Evolutionary conservation across 2,329 filamentous ascomycete species (phyloP).

Genomic region (Epichloe glyceriae): DNA sequence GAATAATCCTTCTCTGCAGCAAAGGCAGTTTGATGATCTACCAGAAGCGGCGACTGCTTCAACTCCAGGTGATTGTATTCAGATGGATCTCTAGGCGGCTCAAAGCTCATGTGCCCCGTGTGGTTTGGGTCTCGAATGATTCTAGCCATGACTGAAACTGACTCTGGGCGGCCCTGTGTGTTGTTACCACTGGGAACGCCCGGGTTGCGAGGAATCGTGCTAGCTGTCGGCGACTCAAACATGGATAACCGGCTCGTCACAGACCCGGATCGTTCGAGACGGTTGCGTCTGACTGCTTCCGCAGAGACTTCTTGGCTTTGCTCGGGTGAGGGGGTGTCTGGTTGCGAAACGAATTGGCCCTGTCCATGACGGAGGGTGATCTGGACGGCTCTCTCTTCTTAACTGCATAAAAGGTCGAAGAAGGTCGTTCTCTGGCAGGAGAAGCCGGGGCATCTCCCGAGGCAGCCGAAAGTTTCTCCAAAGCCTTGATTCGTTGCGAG

Average conservation of each 20-base stretch:
- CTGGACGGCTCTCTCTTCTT: slow-evolving; percentile 35
- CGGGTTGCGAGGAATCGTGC: slow-evolving; percentile 11
- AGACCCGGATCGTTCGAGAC: slow-evolving; percentile 37
- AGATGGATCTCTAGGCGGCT: slow-evolving; percentile 26
- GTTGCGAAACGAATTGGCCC: slow-evolving; percentile 26
- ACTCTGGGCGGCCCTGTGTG: slow-evolving; percentile 48
- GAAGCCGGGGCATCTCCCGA: slow-evolving; percentile 13
- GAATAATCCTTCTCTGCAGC: slow-evolving; percentile 12
- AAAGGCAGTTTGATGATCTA: slow-evolving; percentile 37
- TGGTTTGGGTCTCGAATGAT: slow-evolving; percentile 57
- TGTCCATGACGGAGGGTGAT: slow-evolving; percentile 33
- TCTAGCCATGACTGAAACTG: slow-evolving; percentile 76
- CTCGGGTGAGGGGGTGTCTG: slow-evolving; percentile 19
- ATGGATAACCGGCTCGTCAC: slow-evolving; percentile 42
- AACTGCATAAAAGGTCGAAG: slow-evolving; percentile 47
- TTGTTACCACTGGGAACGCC: slow-evolving; percentile 16
- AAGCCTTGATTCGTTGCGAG: slow-evolving; percentile 83
- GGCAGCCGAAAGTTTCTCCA: slow-evolving; percentile 59
- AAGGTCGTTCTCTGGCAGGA: slow-evolving; percentile 25
- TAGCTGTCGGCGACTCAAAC: slow-evolving; percentile 30
- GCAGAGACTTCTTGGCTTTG: slow-evolving; percentile 34
- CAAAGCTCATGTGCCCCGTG: slow-evolving; percentile 25
- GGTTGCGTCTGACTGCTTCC: slow-evolving; percentile 23
- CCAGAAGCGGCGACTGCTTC: slow-evolving; percentile 45
- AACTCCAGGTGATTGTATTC: slow-evolving; percentile 38